A percentile compares a stretch with the other conserved stretches of the same genome.
These are phyloP conservation scores for Cystobasidiopsis lactophilus DNA, from an alignment of 768 basidiomycete genomes.

Conservation along the genomic window DNA sequence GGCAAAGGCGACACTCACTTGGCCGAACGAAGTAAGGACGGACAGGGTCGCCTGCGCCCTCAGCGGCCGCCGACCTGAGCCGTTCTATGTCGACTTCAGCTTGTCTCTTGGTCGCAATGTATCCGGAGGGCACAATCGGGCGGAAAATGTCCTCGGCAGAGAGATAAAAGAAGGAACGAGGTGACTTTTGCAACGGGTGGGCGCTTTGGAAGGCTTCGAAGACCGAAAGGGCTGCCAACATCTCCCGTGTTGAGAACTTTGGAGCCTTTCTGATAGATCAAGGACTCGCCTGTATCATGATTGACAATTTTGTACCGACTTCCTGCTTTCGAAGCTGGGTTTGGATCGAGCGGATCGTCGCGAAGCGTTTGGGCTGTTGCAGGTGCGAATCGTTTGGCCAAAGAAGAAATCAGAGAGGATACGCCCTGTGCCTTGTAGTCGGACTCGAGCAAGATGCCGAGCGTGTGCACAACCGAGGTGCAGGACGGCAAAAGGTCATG, in stretches of 20 bases:
- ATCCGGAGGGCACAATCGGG: conserved; percentile 60
- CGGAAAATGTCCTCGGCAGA: conserved; percentile 87
- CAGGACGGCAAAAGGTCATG: conserved; percentile 41
- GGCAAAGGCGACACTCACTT: conserved; percentile 35
- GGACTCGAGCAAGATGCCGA: conserved; percentile 72
- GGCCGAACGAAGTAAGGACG: conserved; percentile 69
- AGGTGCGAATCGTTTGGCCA: conserved; percentile 37
- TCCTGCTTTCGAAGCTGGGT: conserved; percentile 23
- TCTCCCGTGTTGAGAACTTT: conserved; percentile 11
- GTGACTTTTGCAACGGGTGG: conserved; percentile 40
- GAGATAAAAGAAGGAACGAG: conserved; percentile 59
- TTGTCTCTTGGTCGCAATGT: conserved; percentile 83
- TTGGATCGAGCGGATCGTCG: conserved; percentile 23
- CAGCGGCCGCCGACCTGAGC: conserved; percentile 22
- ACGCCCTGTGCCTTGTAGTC: conserved; percentile 55
- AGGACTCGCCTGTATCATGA: conserved; percentile 52
- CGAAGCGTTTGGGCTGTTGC: neutral
- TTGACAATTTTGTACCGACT: conserved; percentile 60
- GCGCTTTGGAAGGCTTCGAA: conserved; percentile 33
- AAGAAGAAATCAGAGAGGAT: conserved; percentile 15
- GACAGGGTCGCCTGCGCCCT: conserved; percentile 18
- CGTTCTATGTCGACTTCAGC: conserved; percentile 51
- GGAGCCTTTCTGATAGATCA: neutral
- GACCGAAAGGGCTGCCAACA: conserved; percentile 32
- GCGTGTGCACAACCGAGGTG: conserved; percentile 71